Conservation (phyloP, 331 rosid species). For the Malus hybrid region DNA sequence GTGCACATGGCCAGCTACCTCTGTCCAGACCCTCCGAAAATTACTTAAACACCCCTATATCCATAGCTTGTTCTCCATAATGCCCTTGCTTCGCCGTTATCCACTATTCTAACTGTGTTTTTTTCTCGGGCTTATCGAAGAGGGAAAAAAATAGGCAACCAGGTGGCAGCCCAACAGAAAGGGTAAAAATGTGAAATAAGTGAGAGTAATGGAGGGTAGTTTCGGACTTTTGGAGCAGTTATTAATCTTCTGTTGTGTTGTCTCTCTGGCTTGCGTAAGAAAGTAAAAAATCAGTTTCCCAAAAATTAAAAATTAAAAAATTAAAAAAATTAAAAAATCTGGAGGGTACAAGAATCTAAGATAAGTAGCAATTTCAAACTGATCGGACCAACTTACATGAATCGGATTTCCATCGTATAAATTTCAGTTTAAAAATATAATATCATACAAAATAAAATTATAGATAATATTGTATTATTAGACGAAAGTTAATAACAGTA, state of each 20-base stretch:
- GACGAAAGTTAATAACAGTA: too few species aligned
- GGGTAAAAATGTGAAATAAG: neutral
- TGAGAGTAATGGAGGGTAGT: neutral
- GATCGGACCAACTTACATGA: too few species aligned
- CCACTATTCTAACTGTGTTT: neutral
- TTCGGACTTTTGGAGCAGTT: neutral
- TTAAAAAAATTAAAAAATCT: neutral
- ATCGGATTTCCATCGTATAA: too few species aligned
- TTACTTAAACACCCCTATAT: neutral
- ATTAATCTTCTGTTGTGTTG: conserved; percentile 17
- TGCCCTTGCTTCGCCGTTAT: neutral
- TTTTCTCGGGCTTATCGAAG: neutral
- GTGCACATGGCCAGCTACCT: conserved; percentile 46
- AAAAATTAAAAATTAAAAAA: neutral
- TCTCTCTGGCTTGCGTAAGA: conserved; percentile 30
- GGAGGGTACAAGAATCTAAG: conserved; percentile 33
- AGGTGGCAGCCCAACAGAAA: neutral
- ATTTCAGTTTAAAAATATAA: too few species aligned
- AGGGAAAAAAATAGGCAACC: neutral
- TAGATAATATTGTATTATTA: too few species aligned
- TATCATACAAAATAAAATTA: too few species aligned
- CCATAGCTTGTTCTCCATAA: neutral
- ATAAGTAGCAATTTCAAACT: neutral
- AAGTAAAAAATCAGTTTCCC: conserved; percentile 1
- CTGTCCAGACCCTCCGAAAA: neutral